Evolutionary conservation across 2,329 filamentous ascomycete genomes (phyloP).

Genomic region (Alternaria rosae): DNA sequence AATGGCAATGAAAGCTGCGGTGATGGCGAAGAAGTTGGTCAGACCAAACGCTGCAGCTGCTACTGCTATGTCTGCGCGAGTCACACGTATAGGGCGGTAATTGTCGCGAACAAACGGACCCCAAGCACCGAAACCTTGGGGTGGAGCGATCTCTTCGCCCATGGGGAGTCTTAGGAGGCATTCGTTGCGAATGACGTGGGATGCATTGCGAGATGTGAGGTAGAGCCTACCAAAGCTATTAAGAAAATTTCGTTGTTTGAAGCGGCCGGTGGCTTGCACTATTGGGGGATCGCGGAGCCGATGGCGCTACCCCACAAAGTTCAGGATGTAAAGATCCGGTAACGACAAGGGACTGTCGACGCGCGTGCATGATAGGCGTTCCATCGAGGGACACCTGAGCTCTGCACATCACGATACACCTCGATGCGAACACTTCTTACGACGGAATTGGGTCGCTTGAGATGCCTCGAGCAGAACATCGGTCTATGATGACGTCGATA

Average conservation of each 20-base stretch:
- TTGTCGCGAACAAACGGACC: constrained; percentile 35
- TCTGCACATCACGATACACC: not conserved
- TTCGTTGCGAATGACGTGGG: not conserved
- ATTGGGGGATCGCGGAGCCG: constrained; percentile 6
- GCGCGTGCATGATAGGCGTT: not conserved
- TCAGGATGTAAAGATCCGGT: not conserved
- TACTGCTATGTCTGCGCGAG: constrained; percentile 24
- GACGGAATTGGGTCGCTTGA: not conserved
- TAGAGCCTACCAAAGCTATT: not conserved
- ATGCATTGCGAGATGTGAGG: constrained; percentile 1
- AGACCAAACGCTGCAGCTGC: constrained; percentile 30
- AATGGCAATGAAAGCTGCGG: constrained; percentile 41
- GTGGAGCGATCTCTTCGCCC: constrained; percentile 20
- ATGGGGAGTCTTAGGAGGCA: constrained; percentile 11
- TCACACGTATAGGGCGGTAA: constrained; percentile 29
- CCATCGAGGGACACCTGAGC: not conserved
- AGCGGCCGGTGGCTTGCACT: constrained; percentile 1
- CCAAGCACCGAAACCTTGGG: constrained; percentile 30
- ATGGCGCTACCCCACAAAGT: constrained; percentile 8
- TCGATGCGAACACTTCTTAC: not conserved
- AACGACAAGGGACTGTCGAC: not conserved
- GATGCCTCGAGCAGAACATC: not conserved
- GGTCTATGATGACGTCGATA: not conserved
- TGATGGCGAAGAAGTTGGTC: constrained; percentile 26
- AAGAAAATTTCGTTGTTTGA: not conserved